Evolutionary conservation across 2,329 filamentous ascomycete species (phyloP).

Genomic region (Aureobasidium sp.): DNA sequence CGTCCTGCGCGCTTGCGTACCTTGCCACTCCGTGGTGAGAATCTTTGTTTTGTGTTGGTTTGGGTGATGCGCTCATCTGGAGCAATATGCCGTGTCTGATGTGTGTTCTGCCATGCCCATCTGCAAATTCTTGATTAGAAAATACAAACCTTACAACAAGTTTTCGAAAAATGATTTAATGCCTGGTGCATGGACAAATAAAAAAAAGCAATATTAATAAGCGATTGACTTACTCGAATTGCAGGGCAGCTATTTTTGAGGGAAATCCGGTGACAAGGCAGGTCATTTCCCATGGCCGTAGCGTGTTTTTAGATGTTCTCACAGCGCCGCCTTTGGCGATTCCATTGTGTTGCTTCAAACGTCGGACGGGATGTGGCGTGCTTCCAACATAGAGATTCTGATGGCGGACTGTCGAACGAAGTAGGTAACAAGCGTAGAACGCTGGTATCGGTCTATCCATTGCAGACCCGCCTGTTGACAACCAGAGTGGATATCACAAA

Average conservation of each 20-base stretch:
- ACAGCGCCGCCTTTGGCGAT: slow-evolving; percentile 71
- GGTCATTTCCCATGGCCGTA: slow-evolving; percentile 89
- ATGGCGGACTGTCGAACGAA: slow-evolving; percentile 71
- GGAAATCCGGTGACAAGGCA: slow-evolving; percentile 83
- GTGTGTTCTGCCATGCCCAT: slow-evolving; percentile 88
- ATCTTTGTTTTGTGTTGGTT: slow-evolving; percentile 31
- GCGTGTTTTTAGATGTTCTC: slow-evolving; percentile 58
- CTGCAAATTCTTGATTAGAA: slow-evolving; percentile 36
- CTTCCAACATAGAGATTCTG: slow-evolving; percentile 80
- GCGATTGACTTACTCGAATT: slow-evolving; percentile 71
- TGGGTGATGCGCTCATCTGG: slow-evolving; percentile 52
- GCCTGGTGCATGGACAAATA: background rate
- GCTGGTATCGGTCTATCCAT: slow-evolving; percentile 63
- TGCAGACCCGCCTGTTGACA: slow-evolving; percentile 5
- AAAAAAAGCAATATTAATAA: background rate
- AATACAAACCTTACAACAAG: background rate
- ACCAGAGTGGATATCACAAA: background rate
- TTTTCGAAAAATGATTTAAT: background rate
- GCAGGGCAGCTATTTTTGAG: slow-evolving; percentile 76
- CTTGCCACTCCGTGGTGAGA: slow-evolving; percentile 34
- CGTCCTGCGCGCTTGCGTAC: slow-evolving; percentile 46
- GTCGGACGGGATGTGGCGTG: slow-evolving; percentile 78
- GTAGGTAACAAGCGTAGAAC: slow-evolving; percentile 87
- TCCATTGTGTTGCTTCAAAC: slow-evolving; percentile 89
- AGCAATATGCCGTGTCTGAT: slow-evolving; percentile 72